phyloP scores from a whole-genome alignment of 73 alveolate genomes.

The Paramecium octaurelia region DNA sequence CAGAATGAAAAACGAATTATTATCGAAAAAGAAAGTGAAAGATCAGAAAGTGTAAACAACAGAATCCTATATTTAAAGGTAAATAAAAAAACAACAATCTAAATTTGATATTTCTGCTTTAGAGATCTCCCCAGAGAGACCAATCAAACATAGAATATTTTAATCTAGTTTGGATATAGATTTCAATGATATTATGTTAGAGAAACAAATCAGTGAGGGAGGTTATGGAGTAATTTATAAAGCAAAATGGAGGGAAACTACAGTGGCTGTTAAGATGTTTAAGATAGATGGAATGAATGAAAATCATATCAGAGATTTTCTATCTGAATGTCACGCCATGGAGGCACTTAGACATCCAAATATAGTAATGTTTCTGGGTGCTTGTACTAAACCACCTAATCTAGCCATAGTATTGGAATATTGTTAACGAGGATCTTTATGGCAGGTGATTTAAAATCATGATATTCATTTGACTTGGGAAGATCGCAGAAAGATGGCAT shows the following conservation, averaged over 20 bases:
- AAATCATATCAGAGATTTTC: slow-evolving; percentile 91
- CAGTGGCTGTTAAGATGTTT: slow-evolving; percentile 96
- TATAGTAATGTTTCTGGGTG: slow-evolving; percentile 93
- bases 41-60: slow-evolving; percentile 34
- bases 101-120: slow-evolving; percentile 58
- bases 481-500: slow-evolving; percentile 91
- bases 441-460: slow-evolving; percentile 91
- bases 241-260: slow-evolving; percentile 96
- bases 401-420: slow-evolving; percentile 91
- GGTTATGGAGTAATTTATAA: slow-evolving; percentile 96
- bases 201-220: slow-evolving; percentile 90
- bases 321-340: slow-evolving; percentile 96
- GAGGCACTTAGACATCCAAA: slow-evolving; percentile 97
- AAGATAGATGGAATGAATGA: slow-evolving; percentile 91
- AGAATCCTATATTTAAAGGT: slow-evolving; percentile 48
- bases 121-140: slow-evolving; percentile 62
- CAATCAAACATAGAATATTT: slow-evolving; percentile 65
- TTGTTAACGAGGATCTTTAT: slow-evolving; percentile 95
- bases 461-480: slow-evolving; percentile 84
- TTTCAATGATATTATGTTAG: slow-evolving; percentile 84
- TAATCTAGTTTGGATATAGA: slow-evolving; percentile 83
- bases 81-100: slow-evolving; percentile 43
- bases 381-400: slow-evolving; percentile 95
- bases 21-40: background rate
- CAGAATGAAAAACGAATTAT: background rate